phyloP scores from a whole-genome alignment of 768 basidiomycete genomes.

The Galerina marginata region DNA sequence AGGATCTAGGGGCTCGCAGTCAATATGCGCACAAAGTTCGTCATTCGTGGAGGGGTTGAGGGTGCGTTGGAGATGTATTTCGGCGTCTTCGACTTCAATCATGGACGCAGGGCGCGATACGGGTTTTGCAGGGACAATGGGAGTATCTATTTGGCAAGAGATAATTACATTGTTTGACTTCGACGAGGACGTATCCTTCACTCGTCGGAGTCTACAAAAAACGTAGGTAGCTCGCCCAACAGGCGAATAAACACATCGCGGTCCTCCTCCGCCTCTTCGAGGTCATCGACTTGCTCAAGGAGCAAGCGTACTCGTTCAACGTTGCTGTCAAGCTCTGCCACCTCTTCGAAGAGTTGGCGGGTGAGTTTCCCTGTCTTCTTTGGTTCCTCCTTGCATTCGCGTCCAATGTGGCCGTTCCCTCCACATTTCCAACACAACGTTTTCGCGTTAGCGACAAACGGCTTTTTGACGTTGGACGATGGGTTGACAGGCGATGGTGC shows the following conservation, averaged over 20 bases:
- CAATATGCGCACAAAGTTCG: neutral
- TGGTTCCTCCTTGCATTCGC: neutral
- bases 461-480: too few species aligned
- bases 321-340: neutral
- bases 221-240: neutral
- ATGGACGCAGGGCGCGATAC: neutral
- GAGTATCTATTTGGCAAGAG: neutral
- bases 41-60: neutral
- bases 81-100: neutral
- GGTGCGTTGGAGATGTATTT: neutral
- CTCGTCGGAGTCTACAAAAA: constrained; percentile 14
- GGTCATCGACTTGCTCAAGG: neutral
- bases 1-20: neutral
- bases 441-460: neutral
- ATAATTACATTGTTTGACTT: neutral
- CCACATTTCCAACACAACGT: constrained; percentile 8
- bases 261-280: neutral
- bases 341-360: neutral
- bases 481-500: neutral
- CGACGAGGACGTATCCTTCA: constrained; percentile 10
- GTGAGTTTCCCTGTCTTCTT: neutral
- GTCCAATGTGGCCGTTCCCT: neutral
- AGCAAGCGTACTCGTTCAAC: neutral
- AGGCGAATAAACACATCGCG: neutral
- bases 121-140: neutral